phyloP scores from a whole-genome alignment of 164 flowering plant species.

The Hamamelis virginiana region DNA sequence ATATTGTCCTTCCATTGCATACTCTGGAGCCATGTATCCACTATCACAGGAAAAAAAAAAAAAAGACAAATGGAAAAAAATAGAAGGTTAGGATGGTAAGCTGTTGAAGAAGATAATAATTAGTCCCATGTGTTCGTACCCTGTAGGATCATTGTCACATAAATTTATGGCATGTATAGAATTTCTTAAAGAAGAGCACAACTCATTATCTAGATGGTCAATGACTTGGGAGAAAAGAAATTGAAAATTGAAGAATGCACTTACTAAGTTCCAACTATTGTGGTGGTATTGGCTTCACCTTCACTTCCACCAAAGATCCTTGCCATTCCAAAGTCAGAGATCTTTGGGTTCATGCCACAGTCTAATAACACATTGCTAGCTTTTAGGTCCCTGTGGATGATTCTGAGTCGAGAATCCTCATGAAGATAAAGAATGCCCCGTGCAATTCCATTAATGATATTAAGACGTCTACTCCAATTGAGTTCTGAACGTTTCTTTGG shows the following conservation, averaged over 20 bases:
- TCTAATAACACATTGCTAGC: conserved; percentile 34
- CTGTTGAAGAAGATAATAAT: no score
- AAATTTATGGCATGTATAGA: no score
- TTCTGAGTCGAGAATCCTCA: conserved; percentile 35
- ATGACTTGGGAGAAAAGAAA: no score
- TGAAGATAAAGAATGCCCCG: conserved; percentile 43
- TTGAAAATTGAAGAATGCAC: conserved; percentile 3
- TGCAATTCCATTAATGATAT: conserved; percentile 37
- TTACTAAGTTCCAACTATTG: conserved; percentile 47
- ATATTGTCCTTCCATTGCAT: conserved; percentile 32
- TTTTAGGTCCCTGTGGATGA: conserved; percentile 38
- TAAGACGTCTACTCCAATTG: conserved; percentile 28
- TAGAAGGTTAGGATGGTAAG: no score
- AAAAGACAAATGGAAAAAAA: no score
- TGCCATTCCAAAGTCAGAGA: conserved; percentile 54
- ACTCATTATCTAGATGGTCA: no score
- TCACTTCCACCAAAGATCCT: conserved; percentile 35
- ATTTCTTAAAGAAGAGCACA: no score
- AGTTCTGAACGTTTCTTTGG: conserved; percentile 15
- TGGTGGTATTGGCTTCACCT: conserved; percentile 28
- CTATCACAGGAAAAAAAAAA: background rate
- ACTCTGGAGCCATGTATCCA: conserved; percentile 44
- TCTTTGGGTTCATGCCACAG: conserved; percentile 36
- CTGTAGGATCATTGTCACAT: no score
- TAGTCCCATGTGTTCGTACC: no score